phyloP scores from a whole-genome alignment of 2,329 filamentous ascomycete species.

The Aspergillus cejpii region DNA sequence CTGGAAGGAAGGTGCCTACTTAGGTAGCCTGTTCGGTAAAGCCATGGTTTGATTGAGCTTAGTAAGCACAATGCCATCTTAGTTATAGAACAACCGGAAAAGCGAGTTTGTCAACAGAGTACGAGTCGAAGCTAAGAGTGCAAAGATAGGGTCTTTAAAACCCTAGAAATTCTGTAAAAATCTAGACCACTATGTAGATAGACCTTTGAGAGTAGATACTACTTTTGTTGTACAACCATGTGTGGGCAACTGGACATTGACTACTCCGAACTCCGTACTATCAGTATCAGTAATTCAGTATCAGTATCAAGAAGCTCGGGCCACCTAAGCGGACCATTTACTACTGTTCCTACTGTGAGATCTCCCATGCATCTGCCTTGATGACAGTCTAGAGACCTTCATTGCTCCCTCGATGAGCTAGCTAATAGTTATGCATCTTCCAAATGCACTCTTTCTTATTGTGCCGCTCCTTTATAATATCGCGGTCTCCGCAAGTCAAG shows the following conservation, averaged over 20 bases:
- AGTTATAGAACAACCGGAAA: too few species aligned
- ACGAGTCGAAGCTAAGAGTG: constrained; percentile 66
- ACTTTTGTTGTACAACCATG: too few species aligned
- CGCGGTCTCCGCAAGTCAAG: constrained; percentile 25
- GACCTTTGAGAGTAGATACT: background rate
- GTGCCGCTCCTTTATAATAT: constrained; percentile 24
- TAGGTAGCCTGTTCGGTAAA: too few species aligned
- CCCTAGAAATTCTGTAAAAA: constrained; percentile 50
- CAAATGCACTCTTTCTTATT: constrained; percentile 23
- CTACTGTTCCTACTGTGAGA: constrained; percentile 13
- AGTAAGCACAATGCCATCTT: too few species aligned
- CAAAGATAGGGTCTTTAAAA: constrained; percentile 60
- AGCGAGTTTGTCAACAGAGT: constrained; percentile 70
- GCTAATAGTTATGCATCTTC: constrained; percentile 23
- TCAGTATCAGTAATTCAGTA: too few species aligned
- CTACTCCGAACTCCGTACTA: too few species aligned
- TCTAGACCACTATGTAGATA: constrained; percentile 5
- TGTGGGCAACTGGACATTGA: too few species aligned
- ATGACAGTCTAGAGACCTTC: constrained; percentile 11
- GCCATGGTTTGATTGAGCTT: too few species aligned
- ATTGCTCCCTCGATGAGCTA: constrained; percentile 15
- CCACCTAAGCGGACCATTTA: constrained; percentile 31
- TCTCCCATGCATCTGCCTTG: constrained; percentile 10
- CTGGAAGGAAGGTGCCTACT: too few species aligned
- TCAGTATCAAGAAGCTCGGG: constrained; percentile 23